These are phyloP conservation scores for Alternaria novae-zelandiae DNA, from an alignment of 2,329 filamentous ascomycete genomes.

Conservation along the genomic window DNA sequence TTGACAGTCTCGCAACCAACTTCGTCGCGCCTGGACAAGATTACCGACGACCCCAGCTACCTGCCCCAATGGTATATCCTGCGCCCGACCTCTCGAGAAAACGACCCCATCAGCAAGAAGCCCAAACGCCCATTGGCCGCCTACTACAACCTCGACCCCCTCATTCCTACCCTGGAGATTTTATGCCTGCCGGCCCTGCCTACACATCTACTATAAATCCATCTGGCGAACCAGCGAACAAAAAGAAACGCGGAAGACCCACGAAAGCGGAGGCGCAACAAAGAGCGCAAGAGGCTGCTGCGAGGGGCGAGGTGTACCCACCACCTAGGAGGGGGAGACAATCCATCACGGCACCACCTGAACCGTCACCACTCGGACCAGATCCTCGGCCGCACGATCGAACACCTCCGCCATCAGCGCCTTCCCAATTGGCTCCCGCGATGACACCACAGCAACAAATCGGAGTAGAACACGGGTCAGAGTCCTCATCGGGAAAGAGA, in stretches of 20 bases:
- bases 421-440: conserved; percentile 22
- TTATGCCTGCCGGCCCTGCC: conserved; percentile 33
- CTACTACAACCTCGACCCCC: conserved; percentile 55
- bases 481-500: conserved; percentile 47
- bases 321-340: conserved; percentile 43
- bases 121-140: conserved; percentile 46
- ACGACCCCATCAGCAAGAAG: conserved; percentile 44
- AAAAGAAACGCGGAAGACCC: conserved; percentile 57
- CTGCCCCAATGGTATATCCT: conserved; percentile 40
- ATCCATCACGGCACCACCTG: conserved; percentile 39
- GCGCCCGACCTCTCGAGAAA: conserved; percentile 45
- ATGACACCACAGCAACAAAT: conserved; percentile 39
- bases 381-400: conserved; percentile 34
- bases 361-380: conserved; percentile 26
- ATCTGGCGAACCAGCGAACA: conserved; percentile 47
- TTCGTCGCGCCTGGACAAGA: conserved; percentile 27
- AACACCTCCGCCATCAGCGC: conserved; percentile 35
- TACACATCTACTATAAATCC: conserved; percentile 38
- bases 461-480: conserved; percentile 35
- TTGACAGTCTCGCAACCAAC: conserved; percentile 35
- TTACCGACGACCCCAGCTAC: conserved; percentile 39
- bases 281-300: conserved; percentile 51
- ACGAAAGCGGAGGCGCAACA: conserved; percentile 56
- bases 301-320: conserved; percentile 49
- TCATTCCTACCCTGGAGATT: conserved; percentile 43